Percentiles rank a stretch among this genome's conserved stretches.
phyloP scores from a whole-genome alignment of 139 green algal species.

The Chlamydomonas eustigma region DNA sequence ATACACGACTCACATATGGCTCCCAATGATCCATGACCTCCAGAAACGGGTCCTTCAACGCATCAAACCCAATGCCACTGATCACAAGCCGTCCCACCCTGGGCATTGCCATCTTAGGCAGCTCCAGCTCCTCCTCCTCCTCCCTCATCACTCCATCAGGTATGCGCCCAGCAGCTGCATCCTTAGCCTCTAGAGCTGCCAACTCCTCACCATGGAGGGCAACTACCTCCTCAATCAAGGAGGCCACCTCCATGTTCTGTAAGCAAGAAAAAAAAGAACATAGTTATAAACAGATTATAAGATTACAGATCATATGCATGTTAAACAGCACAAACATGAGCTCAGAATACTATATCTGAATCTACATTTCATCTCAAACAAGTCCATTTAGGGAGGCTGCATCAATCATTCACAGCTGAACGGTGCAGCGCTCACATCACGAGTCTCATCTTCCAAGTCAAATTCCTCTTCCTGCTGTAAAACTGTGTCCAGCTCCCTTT shows the following conservation, averaged over 20 bases:
- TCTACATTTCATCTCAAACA: no score
- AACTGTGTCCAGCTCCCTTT: neutral
- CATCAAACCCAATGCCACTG: neutral
- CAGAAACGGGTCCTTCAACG: neutral
- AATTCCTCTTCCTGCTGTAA: neutral
- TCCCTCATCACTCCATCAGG: neutral
- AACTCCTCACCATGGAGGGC: neutral
- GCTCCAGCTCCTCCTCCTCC: neutral
- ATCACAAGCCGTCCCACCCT: neutral
- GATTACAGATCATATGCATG: no score
- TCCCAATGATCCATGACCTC: neutral
- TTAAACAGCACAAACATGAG: no score
- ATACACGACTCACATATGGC: no score
- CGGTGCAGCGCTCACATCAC: neutral
- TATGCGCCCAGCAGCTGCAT: no score
- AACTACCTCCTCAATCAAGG: neutral
- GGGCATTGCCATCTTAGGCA: neutral
- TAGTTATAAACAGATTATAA: no score
- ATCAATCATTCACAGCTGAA: no score
- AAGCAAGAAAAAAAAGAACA: neutral
- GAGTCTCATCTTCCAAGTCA: neutral
- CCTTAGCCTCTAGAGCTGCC: neutral
- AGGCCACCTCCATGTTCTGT: neutral
- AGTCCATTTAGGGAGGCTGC: no score
- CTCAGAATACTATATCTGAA: no score